Evolutionary conservation across 1,284 basidiomycete genomes (phyloP), one percentile per base, ranked within the genome.

Genomic region (Gomphus bonarii): DNA sequence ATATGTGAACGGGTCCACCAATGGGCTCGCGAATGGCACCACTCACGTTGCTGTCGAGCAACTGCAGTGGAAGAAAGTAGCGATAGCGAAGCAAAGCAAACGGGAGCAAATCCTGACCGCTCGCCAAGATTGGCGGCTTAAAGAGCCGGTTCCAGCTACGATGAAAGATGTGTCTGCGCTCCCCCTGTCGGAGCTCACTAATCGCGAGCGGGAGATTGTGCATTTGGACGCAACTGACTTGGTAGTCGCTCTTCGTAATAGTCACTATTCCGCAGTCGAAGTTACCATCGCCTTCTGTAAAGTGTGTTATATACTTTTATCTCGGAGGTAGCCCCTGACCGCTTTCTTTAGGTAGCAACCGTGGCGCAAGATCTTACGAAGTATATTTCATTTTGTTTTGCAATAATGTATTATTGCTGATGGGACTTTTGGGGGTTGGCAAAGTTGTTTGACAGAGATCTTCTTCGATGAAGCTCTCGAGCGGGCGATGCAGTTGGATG

Each of bases 401-500:
- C 20, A n/a, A 31, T 42, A 28, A 9, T 12, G 25, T 22, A 22
- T 35, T 18, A 36, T 25, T 25, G 22, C 33, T 56, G 33, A 49
- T 50, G 11, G 35, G 43, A n/a, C 40, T 30, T 42, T 20, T 43
- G 22, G 28, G 14, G 14, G 28, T 28, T 20, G 35, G 70, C 50
- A 63, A 70, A 82, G 82, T 63, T 82, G 81, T 64, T 66, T 84
- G 16, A 79, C 80, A 10, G 81, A 81, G 60, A 72, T 79, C 48
- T 77, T 79, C 63, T 72, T 76, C 61, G 72, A 75, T 1, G 75
- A 81, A 53, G 82, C 76, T 1, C 65, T 82, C 16, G 66, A 69
- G 52, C 71, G 75, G 53, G 83, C 83, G 0, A 66, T 64, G 22
- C 72, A 77, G 61, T 69, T 83, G 49, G 82, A 85, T 65, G 69